Evolutionary conservation across 805 yeast species (phyloP).

Genomic region (Saccharomycopsis selenospora): DNA sequence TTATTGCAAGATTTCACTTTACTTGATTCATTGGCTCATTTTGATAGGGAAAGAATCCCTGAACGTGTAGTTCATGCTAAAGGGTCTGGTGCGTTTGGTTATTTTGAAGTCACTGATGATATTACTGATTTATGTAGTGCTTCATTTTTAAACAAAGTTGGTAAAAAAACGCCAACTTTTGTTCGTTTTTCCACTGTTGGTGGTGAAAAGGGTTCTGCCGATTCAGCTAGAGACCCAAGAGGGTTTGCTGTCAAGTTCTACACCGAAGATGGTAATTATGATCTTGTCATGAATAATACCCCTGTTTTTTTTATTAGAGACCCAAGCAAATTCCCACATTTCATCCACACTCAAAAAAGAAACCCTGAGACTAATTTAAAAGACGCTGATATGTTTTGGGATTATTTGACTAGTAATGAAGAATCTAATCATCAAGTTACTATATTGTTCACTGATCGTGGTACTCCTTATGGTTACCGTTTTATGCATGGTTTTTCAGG

Average conservation of each 20-base stretch:
- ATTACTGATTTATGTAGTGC: constrained; percentile 66
- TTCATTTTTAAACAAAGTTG: constrained; percentile 62
- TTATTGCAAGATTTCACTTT: constrained; percentile 75
- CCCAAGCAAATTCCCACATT: constrained; percentile 75
- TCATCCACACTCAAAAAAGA: constrained; percentile 79
- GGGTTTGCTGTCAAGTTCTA: constrained; percentile 60
- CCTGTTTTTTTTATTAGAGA: constrained; percentile 80
- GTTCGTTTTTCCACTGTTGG: constrained; percentile 70
- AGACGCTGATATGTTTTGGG: constrained; percentile 82
- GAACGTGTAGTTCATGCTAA: constrained; percentile 93
- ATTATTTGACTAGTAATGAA: constrained; percentile 64
- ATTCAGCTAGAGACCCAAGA: constrained; percentile 62
- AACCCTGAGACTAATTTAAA: constrained; percentile 66
- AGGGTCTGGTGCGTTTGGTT: constrained; percentile 88
- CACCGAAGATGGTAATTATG: constrained; percentile 62
- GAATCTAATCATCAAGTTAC: constrained; percentile 72
- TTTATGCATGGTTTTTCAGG: constrained; percentile 83
- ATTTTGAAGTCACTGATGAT: constrained; percentile 81
- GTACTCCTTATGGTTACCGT: constrained; percentile 70
- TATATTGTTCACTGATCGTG: constrained; percentile 71
- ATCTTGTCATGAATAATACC: constrained; percentile 70
- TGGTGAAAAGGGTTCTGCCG: constrained; percentile 62
- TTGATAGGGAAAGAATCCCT: constrained; percentile 84
- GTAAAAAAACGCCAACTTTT: constrained; percentile 68
- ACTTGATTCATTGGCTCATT: constrained; percentile 77